A percentile compares a stretch with the other conserved stretches of the same genome.
These are phyloP conservation scores for Hanseniaspora osmophila DNA, from an alignment of 805 yeast species.

Conservation along the genomic window DNA sequence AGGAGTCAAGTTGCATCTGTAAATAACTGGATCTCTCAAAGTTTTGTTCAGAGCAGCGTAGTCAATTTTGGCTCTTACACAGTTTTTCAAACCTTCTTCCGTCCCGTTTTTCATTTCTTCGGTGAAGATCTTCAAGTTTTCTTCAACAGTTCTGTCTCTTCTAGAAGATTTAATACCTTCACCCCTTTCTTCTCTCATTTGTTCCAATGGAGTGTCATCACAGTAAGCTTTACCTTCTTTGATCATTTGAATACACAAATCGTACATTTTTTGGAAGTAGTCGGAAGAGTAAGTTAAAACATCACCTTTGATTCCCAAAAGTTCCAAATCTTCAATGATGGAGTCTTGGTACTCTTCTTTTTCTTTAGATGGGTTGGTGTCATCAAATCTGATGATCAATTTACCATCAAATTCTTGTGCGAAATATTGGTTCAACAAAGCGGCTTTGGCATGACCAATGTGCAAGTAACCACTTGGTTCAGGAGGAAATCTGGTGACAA, in stretches of 20 bases:
- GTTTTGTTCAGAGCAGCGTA: conserved; percentile 86
- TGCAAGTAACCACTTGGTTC: conserved; percentile 97
- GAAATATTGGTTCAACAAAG: conserved; percentile 88
- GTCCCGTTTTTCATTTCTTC: conserved; percentile 91
- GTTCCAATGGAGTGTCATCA: conserved; percentile 88
- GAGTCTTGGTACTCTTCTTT: conserved; percentile 88
- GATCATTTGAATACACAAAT: conserved; percentile 70
- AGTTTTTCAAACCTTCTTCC: conserved; percentile 79
- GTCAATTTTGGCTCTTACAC: conserved; percentile 94
- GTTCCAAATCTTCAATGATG: conserved; percentile 78
- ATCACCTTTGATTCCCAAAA: conserved; percentile 91
- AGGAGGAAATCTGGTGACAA: conserved; percentile 98
- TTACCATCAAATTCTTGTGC: conserved; percentile 94
- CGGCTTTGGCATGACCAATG: conserved; percentile 98
- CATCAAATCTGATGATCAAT: conserved; percentile 92
- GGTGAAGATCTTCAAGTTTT: conserved; percentile 71
- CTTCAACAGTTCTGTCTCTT: conserved; percentile 88
- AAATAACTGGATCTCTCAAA: conserved; percentile 92
- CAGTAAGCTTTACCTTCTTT: conserved; percentile 94
- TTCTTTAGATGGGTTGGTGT: conserved; percentile 95
- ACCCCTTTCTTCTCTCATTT: conserved; percentile 97
- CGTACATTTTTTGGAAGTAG: conserved; percentile 86
- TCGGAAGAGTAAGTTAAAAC: conserved; percentile 78
- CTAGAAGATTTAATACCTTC: conserved; percentile 87
- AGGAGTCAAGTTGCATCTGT: conserved; percentile 93